phyloP scores from a whole-genome alignment of 2,329 filamentous ascomycete genomes.

The Xylaria sp. region DNA sequence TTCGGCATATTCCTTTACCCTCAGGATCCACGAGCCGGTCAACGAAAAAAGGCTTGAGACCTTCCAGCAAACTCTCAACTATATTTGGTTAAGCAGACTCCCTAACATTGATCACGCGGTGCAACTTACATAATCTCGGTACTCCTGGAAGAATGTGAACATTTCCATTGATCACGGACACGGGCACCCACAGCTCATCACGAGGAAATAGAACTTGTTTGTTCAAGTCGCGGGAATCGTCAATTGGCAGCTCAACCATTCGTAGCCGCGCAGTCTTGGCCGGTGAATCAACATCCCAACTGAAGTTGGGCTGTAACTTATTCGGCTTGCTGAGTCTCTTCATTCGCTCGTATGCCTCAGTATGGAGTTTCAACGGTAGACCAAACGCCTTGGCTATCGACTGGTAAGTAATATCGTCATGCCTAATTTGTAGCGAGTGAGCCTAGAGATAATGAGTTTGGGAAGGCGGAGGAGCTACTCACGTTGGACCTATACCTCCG shows the following conservation, averaged over 20 bases:
- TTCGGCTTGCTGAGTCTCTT: constrained; percentile 79
- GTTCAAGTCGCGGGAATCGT: constrained; percentile 70
- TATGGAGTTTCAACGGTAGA: constrained; percentile 79
- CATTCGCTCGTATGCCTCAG: constrained; percentile 83
- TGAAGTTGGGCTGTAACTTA: constrained; percentile 77
- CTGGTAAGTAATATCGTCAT: constrained; percentile 97
- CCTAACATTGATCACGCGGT: background rate
- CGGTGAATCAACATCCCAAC: constrained; percentile 85
- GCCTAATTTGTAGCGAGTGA: constrained; percentile 61
- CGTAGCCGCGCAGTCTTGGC: constrained; percentile 82
- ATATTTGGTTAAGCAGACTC: constrained; percentile 4
- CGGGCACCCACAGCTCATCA: constrained; percentile 90
- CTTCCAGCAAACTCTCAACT: constrained; percentile 80
- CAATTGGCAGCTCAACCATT: constrained; percentile 88
- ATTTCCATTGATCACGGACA: constrained; percentile 90
- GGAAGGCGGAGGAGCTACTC: constrained; percentile 50
- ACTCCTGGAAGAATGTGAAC: constrained; percentile 93
- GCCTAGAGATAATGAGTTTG: background rate
- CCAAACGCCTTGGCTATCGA: constrained; percentile 91
- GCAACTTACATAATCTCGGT: constrained; percentile 74
- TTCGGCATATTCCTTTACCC: constrained; percentile 79
- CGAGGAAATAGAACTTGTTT: constrained; percentile 82
- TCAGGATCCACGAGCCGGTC: constrained; percentile 81
- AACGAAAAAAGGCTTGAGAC: constrained; percentile 75
- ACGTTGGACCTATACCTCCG: constrained; percentile 96